A percentile compares a stretch with the other conserved stretches of the same genome.
Conservation (phyloP, 306 rosid species). For the Cucumis melo region DNA sequence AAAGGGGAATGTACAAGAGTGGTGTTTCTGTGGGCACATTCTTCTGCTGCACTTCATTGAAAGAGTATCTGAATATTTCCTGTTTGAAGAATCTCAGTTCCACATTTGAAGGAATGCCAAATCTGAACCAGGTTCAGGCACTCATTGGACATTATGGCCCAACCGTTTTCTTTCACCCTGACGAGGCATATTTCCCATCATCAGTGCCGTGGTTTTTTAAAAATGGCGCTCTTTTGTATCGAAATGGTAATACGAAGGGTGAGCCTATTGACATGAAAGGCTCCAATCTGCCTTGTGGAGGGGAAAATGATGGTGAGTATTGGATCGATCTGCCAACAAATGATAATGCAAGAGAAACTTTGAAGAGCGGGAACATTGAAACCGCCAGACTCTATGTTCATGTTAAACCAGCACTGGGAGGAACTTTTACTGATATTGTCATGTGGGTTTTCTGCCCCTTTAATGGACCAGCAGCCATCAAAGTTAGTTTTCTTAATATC, state of each 20-base stretch:
- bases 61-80: constrained; percentile 20
- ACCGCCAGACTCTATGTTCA: constrained; percentile 68
- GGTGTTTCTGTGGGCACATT: constrained; percentile 80
- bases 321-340: constrained; percentile 67
- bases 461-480: constrained; percentile 48
- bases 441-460: constrained; percentile 82
- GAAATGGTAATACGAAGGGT: constrained; percentile 25
- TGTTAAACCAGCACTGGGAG: constrained; percentile 64
- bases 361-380: constrained; percentile 46
- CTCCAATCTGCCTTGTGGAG: constrained; percentile 53
- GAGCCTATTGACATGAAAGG: constrained; percentile 38
- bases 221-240: constrained; percentile 40
- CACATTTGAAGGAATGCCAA: constrained; percentile 38
- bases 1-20: constrained; percentile 50
- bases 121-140: constrained; percentile 36
- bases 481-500: constrained; percentile 44
- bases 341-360: constrained; percentile 20
- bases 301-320: constrained; percentile 37
- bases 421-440: constrained; percentile 61
- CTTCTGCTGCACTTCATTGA: constrained; percentile 34
- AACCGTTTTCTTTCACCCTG: constrained; percentile 54
- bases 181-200: constrained; percentile 42
- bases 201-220: constrained; percentile 55
- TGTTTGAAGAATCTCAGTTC: constrained; percentile 38
- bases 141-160: constrained; percentile 49